Conservation (phyloP, 495 filamentous ascomycete genomes). For the Xylaria telfairii region DNA sequence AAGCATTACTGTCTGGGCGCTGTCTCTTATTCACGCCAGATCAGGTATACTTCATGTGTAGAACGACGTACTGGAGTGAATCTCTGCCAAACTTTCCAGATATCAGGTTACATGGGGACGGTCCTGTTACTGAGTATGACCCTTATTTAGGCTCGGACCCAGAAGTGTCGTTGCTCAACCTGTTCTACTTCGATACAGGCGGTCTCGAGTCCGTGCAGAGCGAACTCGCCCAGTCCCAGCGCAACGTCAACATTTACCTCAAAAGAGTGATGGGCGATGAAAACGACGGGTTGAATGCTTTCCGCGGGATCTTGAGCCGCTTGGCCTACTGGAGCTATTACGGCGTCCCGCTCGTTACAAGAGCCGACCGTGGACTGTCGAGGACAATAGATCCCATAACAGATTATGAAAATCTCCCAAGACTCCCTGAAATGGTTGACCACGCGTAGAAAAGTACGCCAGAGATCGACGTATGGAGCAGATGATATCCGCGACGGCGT, state of each 20-base stretch:
- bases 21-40: constrained; percentile 9
- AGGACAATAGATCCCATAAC: not conserved
- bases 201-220: not conserved
- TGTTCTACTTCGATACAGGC: constrained; percentile 3
- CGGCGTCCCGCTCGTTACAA: not conserved
- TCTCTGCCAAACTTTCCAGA: not conserved
- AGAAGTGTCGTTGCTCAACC: not conserved
- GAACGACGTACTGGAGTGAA: constrained; percentile 7
- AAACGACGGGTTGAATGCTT: constrained; percentile 11
- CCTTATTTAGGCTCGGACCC: not conserved
- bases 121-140: not conserved
- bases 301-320: constrained; percentile 2
- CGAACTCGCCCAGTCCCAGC: not conserved
- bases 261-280: constrained; percentile 1
- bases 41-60: constrained; percentile 2
- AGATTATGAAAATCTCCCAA: not conserved
- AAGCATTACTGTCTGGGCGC: not conserved
- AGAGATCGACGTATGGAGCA: constrained; percentile 5
- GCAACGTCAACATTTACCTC: constrained; percentile 4
- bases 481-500: not conserved
- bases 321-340: constrained; percentile 1
- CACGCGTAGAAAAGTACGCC: not conserved
- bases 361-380: not conserved
- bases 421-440: not conserved
- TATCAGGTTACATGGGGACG: not conserved